Evolutionary conservation across 2,329 filamentous ascomycete species (phyloP), one percentile per base, ranked within the genome.

Genomic region (Aureobasidium sp.): DNA sequence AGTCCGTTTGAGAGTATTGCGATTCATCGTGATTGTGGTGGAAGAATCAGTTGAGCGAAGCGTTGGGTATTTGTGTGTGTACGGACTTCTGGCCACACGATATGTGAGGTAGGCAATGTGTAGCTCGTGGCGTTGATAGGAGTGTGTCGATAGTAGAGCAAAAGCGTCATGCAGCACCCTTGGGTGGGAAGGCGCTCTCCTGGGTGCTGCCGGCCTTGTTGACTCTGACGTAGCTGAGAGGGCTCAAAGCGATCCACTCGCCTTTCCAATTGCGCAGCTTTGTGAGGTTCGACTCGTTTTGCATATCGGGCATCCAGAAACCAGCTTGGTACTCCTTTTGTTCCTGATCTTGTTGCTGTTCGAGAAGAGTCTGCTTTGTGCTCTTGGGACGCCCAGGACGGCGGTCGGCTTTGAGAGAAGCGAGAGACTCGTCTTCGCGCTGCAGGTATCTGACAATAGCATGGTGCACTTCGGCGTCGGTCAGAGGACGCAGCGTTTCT

Each of bases 281-380:
- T 54, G 76, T 70, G 48, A 87, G 70, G 60, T 84, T 89, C 42
- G 83, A 78, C 35, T 77, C 74, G 37, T 83, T 78, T 53, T 81
- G 79, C 51, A 96, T 72, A 65, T 96, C 87, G 0, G 91, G 90
- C 35, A 94, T 69, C 88, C 87, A 86, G 64, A 95, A 94, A 0
- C 93, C 93, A 50, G 83, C 82, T 58, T 84, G 79, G 60, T 87
- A 88, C 72, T 98, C 93, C 61, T 85, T 85, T 64, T 85, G 77
- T 58, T 96, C 85, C 1, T 72, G 73, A 12, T 79, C 77, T 52
- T 87, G 83, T 59, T 83, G 85, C 62, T 88, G 77, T 66, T 82
- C 84, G 34, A 97, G 73, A 17, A 88, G 72, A 60, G 90, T 87
- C 67, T 96, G 89, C 56, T 81, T 84, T 19, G 83, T 81, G 63